Conservation (phyloP, 805 yeast genomes). For the Yarrowia porcina region DNA sequence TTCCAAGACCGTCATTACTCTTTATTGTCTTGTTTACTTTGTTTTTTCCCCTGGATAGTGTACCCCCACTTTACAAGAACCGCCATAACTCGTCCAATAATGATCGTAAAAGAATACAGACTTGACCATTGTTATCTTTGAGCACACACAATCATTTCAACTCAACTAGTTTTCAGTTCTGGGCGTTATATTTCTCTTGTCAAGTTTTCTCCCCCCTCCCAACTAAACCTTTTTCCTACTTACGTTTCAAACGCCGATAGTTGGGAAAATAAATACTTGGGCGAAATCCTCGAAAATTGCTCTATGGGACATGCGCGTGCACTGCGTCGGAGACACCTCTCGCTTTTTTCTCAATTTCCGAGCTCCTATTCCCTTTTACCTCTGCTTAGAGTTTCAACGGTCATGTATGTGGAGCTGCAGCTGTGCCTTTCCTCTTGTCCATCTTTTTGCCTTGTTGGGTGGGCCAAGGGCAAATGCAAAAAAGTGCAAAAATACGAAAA, state of each 20-base stretch:
- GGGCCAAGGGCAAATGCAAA: neutral
- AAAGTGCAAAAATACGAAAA: neutral
- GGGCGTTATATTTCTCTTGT: too few relatives aligned
- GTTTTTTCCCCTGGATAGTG: too few relatives aligned
- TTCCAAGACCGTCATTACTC: too few relatives aligned
- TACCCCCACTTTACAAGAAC: too few relatives aligned
- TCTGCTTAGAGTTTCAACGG: slow-evolving; percentile 5
- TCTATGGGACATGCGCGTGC: neutral
- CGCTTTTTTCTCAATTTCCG: neutral
- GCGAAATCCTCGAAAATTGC: neutral
- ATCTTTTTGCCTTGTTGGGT: neutral
- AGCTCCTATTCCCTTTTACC: neutral
- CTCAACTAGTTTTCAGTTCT: too few relatives aligned
- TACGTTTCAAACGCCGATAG: neutral
- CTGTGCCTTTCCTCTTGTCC: neutral
- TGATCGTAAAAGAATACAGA: too few relatives aligned
- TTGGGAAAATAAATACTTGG: neutral
- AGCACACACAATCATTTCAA: too few relatives aligned
- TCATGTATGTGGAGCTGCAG: neutral
- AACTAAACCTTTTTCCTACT: neutral
- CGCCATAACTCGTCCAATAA: too few relatives aligned
- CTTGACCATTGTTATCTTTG: too few relatives aligned
- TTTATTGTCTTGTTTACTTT: too few relatives aligned
- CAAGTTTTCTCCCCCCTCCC: too few relatives aligned
- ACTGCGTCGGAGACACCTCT: neutral